These are phyloP conservation scores for Onygenales sp. DNA, from an alignment of 2,329 filamentous ascomycete species.

Conservation along the genomic window DNA sequence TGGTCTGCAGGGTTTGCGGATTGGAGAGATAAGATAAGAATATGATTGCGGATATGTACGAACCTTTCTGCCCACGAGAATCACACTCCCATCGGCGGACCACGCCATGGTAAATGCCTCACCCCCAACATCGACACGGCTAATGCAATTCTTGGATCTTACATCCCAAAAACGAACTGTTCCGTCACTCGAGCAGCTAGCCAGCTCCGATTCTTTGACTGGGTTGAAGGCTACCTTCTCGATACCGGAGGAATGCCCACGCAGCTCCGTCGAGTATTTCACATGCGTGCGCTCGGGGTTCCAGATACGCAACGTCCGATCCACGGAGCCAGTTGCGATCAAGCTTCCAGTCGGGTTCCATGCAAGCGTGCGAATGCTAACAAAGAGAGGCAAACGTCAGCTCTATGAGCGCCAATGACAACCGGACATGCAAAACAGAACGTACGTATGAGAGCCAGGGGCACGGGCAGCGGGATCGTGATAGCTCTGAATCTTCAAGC, in stretches of 20 bases:
- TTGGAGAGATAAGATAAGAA: neutral
- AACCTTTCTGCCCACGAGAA: conserved; percentile 40
- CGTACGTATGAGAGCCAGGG: conserved; percentile 48
- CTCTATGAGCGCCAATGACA: neutral
- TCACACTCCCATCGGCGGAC: conserved; percentile 37
- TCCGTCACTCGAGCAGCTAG: conserved; percentile 40
- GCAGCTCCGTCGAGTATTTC: conserved; percentile 39
- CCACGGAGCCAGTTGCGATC: conserved; percentile 78
- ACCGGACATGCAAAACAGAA: conserved; percentile 6
- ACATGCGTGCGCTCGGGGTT: conserved; percentile 49
- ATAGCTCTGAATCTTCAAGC: conserved; percentile 63
- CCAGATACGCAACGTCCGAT: conserved; percentile 88
- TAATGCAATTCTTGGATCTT: conserved; percentile 38
- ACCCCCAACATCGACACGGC: conserved; percentile 39
- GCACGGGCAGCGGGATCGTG: conserved; percentile 51
- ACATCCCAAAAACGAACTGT: conserved; percentile 44
- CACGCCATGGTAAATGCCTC: conserved; percentile 41
- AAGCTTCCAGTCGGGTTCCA: conserved; percentile 83
- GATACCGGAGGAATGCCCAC: conserved; percentile 37
- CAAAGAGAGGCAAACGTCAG: conserved; percentile 26
- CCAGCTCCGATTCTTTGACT: conserved; percentile 39
- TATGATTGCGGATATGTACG: neutral
- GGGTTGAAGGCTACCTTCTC: conserved; percentile 43
- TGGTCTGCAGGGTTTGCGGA: no score
- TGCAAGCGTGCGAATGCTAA: conserved; percentile 65